phyloP scores from a whole-genome alignment of 108 stramenopile genomes.

The Nitzschia sp. region DNA sequence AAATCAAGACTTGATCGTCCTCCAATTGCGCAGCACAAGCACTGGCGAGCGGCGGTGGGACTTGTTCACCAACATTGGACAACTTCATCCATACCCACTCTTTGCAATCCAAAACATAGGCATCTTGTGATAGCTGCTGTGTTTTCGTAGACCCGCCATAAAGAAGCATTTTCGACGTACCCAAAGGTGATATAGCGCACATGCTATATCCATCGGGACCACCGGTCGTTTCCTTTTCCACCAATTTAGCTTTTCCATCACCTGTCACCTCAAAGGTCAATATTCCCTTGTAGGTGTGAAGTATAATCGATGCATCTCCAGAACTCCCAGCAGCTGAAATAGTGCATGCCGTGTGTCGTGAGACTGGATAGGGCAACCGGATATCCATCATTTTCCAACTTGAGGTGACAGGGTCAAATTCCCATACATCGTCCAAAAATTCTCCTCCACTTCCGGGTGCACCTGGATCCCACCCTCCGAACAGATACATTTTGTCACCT shows the following conservation, averaged over 20 bases:
- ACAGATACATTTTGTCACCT: conserved; percentile 2
- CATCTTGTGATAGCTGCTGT: not conserved
- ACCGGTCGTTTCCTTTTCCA: conserved; percentile 4
- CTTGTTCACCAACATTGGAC: not conserved
- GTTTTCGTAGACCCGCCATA: conserved; percentile 21
- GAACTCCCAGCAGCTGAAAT: not conserved
- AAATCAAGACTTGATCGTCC: conserved; percentile 9
- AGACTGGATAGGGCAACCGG: conserved; percentile 9
- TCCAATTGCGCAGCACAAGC: conserved; percentile 2
- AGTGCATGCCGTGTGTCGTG: conserved; percentile 17
- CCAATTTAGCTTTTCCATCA: not conserved
- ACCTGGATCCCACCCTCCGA: conserved; percentile 33
- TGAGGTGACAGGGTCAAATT: not conserved
- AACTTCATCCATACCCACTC: not conserved
- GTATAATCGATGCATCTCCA: conserved; percentile 10
- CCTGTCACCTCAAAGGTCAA: not conserved
- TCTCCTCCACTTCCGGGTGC: conserved; percentile 19
- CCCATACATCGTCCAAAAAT: conserved; percentile 17
- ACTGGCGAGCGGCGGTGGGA: not conserved
- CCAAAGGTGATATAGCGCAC: conserved; percentile 16
- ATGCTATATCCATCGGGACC: conserved; percentile 19
- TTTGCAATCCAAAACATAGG: conserved; percentile 17
- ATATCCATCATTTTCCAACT: not conserved
- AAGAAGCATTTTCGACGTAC: conserved; percentile 1
- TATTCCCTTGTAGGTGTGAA: conserved; percentile 18